phyloP scores from a whole-genome alignment of 352 stramenopile species.

The Achlya hypogyna region DNA sequence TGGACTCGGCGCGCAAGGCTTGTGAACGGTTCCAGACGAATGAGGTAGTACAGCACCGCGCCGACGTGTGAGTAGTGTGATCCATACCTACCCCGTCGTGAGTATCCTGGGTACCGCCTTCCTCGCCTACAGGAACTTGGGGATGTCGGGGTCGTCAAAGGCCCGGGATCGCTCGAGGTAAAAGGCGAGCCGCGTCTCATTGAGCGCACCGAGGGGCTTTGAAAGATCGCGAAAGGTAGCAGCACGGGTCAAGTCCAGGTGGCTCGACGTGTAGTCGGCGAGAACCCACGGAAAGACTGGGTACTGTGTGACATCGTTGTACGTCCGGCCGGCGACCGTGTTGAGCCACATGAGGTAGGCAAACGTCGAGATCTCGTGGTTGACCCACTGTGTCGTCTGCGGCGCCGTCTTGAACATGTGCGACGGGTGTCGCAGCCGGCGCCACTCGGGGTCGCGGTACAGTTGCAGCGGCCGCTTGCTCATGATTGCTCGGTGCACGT shows the following conservation, averaged over 20 bases:
- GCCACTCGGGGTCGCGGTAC: conserved; percentile 59
- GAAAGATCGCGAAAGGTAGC: conserved; percentile 92
- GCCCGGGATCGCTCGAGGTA: conserved; percentile 91
- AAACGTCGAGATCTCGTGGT: conserved; percentile 94
- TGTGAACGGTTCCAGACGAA: conserved; percentile 98
- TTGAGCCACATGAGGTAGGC: conserved; percentile 91
- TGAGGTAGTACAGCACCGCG: conserved; percentile 97
- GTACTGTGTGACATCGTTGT: conserved; percentile 94
- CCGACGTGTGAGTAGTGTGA: conserved; percentile 88
- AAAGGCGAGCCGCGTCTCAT: conserved; percentile 85
- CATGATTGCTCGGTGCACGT: conserved; percentile 66
- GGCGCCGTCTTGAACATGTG: conserved; percentile 71
- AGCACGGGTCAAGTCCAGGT: conserved; percentile 49
- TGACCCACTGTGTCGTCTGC: conserved; percentile 61
- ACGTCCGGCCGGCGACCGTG: conserved; percentile 78
- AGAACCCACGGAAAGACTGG: conserved; percentile 92
- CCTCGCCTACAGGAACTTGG: conserved; percentile 75
- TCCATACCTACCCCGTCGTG: conserved; percentile 48
- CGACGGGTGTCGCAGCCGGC: conserved; percentile 63
- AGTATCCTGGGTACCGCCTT: not conserved
- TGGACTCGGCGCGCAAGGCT: conserved; percentile 91
- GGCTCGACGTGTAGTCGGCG: conserved; percentile 73
- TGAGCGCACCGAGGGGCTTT: conserved; percentile 97
- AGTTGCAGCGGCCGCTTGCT: conserved; percentile 41
- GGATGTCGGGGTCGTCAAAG: conserved; percentile 81